These are phyloP conservation scores for Hebeloma cylindrosporum DNA, from an alignment of 768 basidiomycete species.

Conservation along the genomic window DNA sequence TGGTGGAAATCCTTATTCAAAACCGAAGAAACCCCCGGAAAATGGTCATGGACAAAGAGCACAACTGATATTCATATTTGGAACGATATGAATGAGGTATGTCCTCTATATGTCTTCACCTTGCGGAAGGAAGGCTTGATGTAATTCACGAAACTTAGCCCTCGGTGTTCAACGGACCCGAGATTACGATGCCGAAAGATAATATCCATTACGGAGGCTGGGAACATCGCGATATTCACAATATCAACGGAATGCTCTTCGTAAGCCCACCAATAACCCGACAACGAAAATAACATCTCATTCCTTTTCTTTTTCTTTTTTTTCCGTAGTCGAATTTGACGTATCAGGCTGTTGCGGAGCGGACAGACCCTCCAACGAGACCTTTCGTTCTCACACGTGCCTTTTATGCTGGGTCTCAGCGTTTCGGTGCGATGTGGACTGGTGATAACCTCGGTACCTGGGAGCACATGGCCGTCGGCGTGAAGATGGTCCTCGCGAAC, in stretches of 20 bases:
- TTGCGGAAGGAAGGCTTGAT: too few relatives aligned
- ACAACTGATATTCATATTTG: constrained; percentile 88
- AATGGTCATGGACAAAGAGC: constrained; percentile 79
- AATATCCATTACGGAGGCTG: constrained; percentile 88
- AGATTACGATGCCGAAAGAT: constrained; percentile 73
- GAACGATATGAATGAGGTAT: constrained; percentile 99
- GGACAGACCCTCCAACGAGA: constrained; percentile 73
- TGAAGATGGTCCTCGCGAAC: constrained; percentile 91
- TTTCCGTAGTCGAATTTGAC: constrained; percentile 82
- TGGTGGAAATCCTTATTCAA: constrained; percentile 92
- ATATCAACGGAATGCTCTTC: constrained; percentile 95
- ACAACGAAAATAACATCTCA: neutral
- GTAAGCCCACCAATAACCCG: constrained; percentile 40
- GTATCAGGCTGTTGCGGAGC: constrained; percentile 70
- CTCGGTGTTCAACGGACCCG: constrained; percentile 97
- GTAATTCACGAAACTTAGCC: constrained; percentile 46
- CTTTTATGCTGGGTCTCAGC: constrained; percentile 94
- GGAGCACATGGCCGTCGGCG: constrained; percentile 94
- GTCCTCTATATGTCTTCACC: constrained; percentile 12
- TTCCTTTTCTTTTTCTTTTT: constrained; percentile 1
- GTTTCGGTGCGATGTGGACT: constrained; percentile 98
- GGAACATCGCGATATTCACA: constrained; percentile 98
- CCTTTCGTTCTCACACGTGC: constrained; percentile 96
- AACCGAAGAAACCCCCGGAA: constrained; percentile 47
- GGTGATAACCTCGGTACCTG: constrained; percentile 97